Evolutionary conservation across 345 rosid genomes (phyloP).

Genomic region (Rhizophora apiculata): DNA sequence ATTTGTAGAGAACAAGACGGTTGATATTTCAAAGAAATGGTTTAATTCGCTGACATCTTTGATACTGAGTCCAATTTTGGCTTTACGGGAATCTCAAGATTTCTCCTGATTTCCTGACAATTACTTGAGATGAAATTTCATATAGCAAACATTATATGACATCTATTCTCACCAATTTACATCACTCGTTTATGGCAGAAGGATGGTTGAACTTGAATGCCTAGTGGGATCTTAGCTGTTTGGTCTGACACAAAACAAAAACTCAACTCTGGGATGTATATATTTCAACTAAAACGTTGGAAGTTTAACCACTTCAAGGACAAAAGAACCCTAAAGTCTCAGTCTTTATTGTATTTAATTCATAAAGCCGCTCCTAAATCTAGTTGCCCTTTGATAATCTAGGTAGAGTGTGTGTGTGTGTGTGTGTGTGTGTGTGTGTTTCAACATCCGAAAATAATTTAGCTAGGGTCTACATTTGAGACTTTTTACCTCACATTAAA

Average conservation of each 20-base stretch:
- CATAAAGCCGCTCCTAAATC: no score
- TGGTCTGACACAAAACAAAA: slow-evolving; percentile 23
- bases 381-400: no score
- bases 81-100: neutral
- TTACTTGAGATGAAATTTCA: slow-evolving; percentile 22
- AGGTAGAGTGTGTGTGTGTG: no score
- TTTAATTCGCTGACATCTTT: slow-evolving; percentile 28
- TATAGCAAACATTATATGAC: no score
- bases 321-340: neutral
- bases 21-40: neutral
- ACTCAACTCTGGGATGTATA: neutral
- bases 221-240: slow-evolving; percentile 16
- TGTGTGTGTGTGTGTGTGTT: no score
- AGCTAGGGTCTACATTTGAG: neutral
- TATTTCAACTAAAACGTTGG: neutral
- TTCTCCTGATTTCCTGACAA: slow-evolving; percentile 36
- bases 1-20: slow-evolving; percentile 3
- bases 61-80: slow-evolving; percentile 12
- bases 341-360: neutral
- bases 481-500: neutral
- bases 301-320: neutral
- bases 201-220: neutral
- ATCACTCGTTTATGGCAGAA: neutral
- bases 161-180: neutral
- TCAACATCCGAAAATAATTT: neutral